Percentiles rank a stretch among this genome's conserved stretches.
Conservation (phyloP, 2,329 filamentous ascomycete species). For the Penicillium sp. region DNA sequence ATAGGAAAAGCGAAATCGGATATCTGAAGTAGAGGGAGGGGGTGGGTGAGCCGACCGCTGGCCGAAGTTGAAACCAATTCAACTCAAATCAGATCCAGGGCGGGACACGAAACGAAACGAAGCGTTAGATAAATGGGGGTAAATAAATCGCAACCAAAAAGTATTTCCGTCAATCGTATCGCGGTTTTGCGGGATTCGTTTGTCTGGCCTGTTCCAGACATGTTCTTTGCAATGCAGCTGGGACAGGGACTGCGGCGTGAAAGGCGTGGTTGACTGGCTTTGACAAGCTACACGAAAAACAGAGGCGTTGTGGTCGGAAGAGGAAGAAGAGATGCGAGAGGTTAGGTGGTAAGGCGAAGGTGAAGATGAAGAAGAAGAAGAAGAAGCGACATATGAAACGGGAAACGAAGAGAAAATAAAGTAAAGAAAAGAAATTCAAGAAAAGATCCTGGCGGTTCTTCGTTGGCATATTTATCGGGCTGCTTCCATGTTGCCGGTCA, state of each 20-base stretch:
- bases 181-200: slow-evolving; percentile 11
- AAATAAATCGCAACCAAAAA: slow-evolving; percentile 13
- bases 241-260: too few relatives aligned
- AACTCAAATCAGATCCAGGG: not conserved
- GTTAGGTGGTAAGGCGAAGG: slow-evolving; percentile 7
- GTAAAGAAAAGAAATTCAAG: not conserved
- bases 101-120: slow-evolving; percentile 3
- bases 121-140: not conserved
- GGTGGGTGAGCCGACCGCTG: too few relatives aligned
- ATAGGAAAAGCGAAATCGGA: slow-evolving; percentile 10
- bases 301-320: slow-evolving; percentile 12
- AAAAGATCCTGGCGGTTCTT: too few relatives aligned
- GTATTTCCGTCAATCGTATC: slow-evolving; percentile 24
- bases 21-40: slow-evolving; percentile 4
- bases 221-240: too few relatives aligned
- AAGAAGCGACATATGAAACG: not conserved
- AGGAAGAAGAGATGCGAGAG: slow-evolving; percentile 15
- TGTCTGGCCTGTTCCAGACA: slow-evolving; percentile 2
- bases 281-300: slow-evolving; percentile 21
- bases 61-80: slow-evolving; percentile 7
- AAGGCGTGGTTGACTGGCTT: slow-evolving; percentile 6
- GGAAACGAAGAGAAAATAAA: slow-evolving; percentile 7
- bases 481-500: slow-evolving; percentile 82
- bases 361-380: slow-evolving; percentile 5
- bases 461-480: slow-evolving; percentile 23